These are phyloP conservation scores for Cutaneotrichosporon cyanovorans DNA, from an alignment of 1,284 basidiomycete genomes.

Conservation along the genomic window DNA sequence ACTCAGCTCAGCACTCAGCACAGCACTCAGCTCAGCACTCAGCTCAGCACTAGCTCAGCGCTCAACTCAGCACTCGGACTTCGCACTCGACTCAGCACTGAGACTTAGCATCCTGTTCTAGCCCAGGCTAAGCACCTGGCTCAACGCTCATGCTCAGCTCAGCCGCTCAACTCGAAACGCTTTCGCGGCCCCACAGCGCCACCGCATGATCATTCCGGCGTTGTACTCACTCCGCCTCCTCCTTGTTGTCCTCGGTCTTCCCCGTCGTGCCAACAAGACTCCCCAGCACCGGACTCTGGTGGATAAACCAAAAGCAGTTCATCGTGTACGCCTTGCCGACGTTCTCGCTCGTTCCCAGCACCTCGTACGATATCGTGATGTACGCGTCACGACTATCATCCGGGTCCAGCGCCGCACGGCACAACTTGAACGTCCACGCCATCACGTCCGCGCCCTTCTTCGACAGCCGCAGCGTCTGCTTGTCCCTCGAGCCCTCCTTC, in stretches of 20 bases:
- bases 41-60: too few species aligned
- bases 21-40: too few species aligned
- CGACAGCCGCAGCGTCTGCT: conserved; percentile 32
- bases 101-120: too few species aligned
- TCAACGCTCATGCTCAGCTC: too few species aligned
- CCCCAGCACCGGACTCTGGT: conserved; percentile 42
- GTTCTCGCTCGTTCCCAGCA: conserved; percentile 44
- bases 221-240: conserved; percentile 28
- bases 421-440: conserved; percentile 22
- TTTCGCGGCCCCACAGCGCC: too few species aligned
- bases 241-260: conserved; percentile 19
- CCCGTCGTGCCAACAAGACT: conserved; percentile 31
- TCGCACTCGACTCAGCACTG: too few species aligned
- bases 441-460: conserved; percentile 44
- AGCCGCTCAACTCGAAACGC: too few species aligned
- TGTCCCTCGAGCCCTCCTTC: conserved; percentile 19
- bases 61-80: too few species aligned
- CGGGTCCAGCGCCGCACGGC: neutral
- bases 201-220: too few species aligned
- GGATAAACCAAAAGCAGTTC: conserved; percentile 44
- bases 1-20: too few species aligned
- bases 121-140: too few species aligned
- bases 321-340: conserved; percentile 47
- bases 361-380: conserved; percentile 36
- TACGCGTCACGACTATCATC: conserved; percentile 11